Conservation (phyloP, 768 basidiomycete genomes). For the Collybiopsis confluens region DNA sequence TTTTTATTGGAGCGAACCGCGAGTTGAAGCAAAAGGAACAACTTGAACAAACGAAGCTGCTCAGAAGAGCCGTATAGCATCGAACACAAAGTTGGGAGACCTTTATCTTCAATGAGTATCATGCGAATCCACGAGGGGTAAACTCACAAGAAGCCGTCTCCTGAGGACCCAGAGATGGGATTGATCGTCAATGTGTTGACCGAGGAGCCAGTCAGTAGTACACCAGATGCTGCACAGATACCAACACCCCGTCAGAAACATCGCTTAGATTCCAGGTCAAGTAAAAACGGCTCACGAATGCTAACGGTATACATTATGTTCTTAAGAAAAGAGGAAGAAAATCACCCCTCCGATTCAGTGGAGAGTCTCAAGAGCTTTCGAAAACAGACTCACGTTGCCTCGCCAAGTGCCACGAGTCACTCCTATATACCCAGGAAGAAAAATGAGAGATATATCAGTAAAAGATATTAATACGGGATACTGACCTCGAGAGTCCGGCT, state of each 20-base stretch:
- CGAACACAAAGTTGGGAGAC: conserved; percentile 27
- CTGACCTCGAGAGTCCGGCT: conserved; percentile 28
- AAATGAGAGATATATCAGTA: neutral
- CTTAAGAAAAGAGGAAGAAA: conserved; percentile 9
- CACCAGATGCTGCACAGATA: conserved; percentile 24
- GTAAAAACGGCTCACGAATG: conserved; percentile 32
- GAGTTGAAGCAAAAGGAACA: no score
- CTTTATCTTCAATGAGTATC: neutral
- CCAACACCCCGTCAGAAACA: no score
- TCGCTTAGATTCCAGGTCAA: neutral
- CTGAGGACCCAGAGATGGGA: conserved; percentile 31
- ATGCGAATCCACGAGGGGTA: neutral
- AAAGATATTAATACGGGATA: neutral
- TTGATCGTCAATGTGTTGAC: conserved; percentile 26
- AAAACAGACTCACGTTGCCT: conserved; percentile 25
- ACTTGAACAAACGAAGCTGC: no score
- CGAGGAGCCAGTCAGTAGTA: conserved; percentile 21
- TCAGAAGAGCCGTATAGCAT: conserved; percentile 25
- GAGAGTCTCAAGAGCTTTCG: no score
- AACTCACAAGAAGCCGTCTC: conserved; percentile 24
- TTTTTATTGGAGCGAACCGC: no score
- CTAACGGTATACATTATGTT: conserved; percentile 31
- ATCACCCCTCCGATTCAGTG: neutral
- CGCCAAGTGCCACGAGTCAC: conserved; percentile 34
- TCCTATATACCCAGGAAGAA: no score